These are phyloP conservation scores for Takashimella tepidaria DNA, from an alignment of 1,284 basidiomycete species.

Conservation along the genomic window DNA sequence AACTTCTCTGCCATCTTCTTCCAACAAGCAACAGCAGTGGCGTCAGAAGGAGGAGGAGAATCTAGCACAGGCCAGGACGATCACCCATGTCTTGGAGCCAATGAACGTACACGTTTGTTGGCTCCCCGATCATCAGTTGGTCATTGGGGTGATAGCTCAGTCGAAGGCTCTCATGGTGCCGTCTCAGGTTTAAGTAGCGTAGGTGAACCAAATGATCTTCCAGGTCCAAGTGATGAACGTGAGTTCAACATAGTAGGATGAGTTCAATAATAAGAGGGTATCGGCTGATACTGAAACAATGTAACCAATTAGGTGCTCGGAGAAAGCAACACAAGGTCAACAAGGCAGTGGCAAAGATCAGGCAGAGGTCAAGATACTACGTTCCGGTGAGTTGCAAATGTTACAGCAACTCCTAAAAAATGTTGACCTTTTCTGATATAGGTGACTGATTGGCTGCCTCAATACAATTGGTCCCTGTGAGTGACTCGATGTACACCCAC, in stretches of 20 bases:
- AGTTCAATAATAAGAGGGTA: no score
- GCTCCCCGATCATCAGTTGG: not conserved
- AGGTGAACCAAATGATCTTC: not conserved
- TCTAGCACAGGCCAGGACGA: no score
- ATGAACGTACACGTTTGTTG: not conserved
- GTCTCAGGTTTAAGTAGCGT: not conserved
- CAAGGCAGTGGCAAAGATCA: conserved; percentile 22
- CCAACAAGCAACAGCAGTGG: not conserved
- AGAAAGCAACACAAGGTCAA: not conserved
- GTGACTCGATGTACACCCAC: conserved; percentile 48
- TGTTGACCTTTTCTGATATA: not conserved
- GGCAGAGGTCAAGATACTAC: conserved; percentile 47
- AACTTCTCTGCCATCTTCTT: not conserved
- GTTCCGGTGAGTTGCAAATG: conserved; percentile 31
- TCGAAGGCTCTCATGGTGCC: not conserved
- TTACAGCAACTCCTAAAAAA: not conserved
- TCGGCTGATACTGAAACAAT: no score
- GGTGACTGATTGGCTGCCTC: conserved; percentile 68
- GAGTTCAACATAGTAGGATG: no score
- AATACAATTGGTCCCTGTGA: conserved; percentile 67
- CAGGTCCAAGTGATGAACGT: not conserved
- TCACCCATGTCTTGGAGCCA: not conserved
- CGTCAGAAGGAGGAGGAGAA: not conserved
- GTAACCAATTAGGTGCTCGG: not conserved
- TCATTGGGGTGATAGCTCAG: not conserved